phyloP scores from a whole-genome alignment of 148 eudicot genomes.

The Rhododendron molle region DNA sequence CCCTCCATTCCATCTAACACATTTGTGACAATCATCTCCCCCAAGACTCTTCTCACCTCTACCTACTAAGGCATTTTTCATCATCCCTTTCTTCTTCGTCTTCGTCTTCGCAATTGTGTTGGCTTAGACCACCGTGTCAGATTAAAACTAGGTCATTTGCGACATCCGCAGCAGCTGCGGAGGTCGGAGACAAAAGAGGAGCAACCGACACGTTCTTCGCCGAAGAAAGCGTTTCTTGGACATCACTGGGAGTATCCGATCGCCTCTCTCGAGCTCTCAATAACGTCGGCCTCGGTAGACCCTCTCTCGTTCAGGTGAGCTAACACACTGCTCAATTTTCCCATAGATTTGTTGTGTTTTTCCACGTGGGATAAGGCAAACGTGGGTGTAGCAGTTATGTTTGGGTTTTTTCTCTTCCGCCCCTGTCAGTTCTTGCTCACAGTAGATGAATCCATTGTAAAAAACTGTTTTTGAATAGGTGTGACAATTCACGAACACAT shows the following conservation, averaged over 20 bases:
- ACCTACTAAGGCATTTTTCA: not conserved
- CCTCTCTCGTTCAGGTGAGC: constrained; percentile 76
- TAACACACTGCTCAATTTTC: not conserved
- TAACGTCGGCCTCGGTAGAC: constrained; percentile 49
- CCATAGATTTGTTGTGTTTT: no score
- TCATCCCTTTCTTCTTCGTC: constrained; percentile 9
- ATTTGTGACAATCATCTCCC: no score
- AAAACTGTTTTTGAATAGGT: no score
- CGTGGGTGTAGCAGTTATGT: not conserved
- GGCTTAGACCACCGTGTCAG: constrained; percentile 15
- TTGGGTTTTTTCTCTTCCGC: no score
- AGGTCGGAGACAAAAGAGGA: constrained; percentile 16
- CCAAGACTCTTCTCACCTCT: no score
- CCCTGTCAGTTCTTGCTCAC: no score
- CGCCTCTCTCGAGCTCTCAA: constrained; percentile 43
- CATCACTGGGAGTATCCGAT: constrained; percentile 60
- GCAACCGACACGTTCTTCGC: constrained; percentile 57
- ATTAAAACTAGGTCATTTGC: constrained; percentile 30
- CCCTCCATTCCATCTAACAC: no score
- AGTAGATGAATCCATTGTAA: constrained; percentile 1
- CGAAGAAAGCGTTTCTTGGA: constrained; percentile 69
- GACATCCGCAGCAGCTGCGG: constrained; percentile 29
- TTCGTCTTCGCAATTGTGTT: not conserved
- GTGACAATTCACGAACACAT: not conserved
- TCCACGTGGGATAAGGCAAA: no score